These are phyloP conservation scores for Rhizopogon vesiculosus DNA, from an alignment of 768 basidiomycete species.

Conservation along the genomic window DNA sequence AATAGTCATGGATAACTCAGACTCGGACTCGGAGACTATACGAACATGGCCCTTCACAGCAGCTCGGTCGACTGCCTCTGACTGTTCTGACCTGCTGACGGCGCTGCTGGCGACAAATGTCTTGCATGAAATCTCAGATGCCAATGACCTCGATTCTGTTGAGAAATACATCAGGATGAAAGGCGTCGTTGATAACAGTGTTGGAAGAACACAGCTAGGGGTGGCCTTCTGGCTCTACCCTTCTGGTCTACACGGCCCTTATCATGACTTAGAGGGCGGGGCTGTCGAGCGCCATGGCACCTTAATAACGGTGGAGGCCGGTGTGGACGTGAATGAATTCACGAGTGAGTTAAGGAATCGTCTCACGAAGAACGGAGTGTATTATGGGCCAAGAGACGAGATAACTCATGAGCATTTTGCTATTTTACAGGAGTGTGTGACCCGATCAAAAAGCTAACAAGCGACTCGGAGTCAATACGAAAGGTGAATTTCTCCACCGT, in stretches of 20 bases:
- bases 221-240: slow-evolving; percentile 10
- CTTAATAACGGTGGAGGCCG: slow-evolving; percentile 7
- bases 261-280: slow-evolving; percentile 7
- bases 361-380: not conserved
- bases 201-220: not conserved
- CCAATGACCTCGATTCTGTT: slow-evolving; percentile 4
- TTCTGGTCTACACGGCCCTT: slow-evolving; percentile 7
- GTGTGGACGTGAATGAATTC: not conserved
- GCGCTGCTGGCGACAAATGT: not conserved
- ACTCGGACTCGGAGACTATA: too few species aligned
- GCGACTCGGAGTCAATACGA: too few species aligned
- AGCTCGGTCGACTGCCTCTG: not conserved
- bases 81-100: not conserved
- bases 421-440: too few species aligned
- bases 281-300: slow-evolving; percentile 6
- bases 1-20: too few species aligned
- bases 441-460: too few species aligned
- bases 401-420: not conserved
- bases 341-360: not conserved
- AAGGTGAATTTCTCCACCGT: too few species aligned
- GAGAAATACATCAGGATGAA: not conserved
- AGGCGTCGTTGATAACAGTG: not conserved
- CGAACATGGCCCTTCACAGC: not conserved
- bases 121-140: slow-evolving; percentile 5
- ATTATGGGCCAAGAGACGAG: not conserved